These are phyloP conservation scores for Ajuga reptans DNA, from an alignment of 305 asterid species.

Conservation along the genomic window DNA sequence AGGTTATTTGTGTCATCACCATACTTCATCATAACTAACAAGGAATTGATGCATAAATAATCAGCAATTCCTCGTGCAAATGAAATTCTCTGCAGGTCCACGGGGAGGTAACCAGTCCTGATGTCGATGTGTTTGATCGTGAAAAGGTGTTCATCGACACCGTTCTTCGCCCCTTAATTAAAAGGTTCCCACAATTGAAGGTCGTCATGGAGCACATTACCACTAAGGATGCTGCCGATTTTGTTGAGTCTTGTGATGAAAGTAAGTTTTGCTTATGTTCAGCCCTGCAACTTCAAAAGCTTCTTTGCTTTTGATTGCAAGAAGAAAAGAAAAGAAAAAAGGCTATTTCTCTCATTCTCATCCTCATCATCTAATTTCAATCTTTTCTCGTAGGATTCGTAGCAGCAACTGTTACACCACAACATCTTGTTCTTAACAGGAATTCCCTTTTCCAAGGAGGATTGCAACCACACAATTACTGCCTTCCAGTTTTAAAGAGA, in stretches of 20 bases:
- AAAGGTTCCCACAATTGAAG: slow-evolving; percentile 63
- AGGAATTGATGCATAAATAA: neutral
- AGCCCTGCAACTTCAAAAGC: neutral
- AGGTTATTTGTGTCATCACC: neutral
- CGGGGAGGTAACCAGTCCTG: slow-evolving; percentile 86
- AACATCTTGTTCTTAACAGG: slow-evolving; percentile 81
- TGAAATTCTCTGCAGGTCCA: slow-evolving; percentile 54
- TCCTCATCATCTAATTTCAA: slow-evolving; percentile 11
- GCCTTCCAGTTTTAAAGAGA: slow-evolving; percentile 87
- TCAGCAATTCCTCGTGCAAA: neutral
- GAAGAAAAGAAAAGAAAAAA: neutral
- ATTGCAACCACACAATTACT: slow-evolving; percentile 79
- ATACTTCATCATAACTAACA: neutral
- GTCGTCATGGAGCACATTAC: slow-evolving; percentile 95
- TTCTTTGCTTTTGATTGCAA: neutral
- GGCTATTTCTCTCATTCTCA: neutral
- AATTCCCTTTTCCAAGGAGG: slow-evolving; percentile 93
- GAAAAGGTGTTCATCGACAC: slow-evolving; percentile 81
- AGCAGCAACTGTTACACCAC: slow-evolving; percentile 95
- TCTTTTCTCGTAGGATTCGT: slow-evolving; percentile 46
- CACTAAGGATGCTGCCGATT: slow-evolving; percentile 73
- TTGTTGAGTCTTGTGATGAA: slow-evolving; percentile 64
- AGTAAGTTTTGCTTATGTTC: slow-evolving; percentile 30
- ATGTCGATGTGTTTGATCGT: slow-evolving; percentile 79
- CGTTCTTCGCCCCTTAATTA: slow-evolving; percentile 55